Conservation (phyloP, 106 monocot genomes). For the Iris macrosiphon region DNA sequence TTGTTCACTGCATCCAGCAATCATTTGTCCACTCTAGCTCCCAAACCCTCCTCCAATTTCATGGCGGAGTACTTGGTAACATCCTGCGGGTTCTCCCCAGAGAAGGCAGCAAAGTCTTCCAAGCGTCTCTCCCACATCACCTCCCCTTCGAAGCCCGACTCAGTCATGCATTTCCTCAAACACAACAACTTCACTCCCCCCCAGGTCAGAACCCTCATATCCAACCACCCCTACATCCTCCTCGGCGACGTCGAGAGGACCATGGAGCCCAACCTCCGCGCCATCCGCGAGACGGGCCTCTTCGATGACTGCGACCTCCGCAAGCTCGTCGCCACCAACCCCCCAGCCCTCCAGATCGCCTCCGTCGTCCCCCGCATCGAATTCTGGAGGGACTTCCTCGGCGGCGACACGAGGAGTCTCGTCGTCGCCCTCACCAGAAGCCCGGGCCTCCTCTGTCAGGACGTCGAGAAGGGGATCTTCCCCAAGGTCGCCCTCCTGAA, state of each 20-base stretch:
- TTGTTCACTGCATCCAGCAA: neutral
- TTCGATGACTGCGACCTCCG: slow-evolving; percentile 11
- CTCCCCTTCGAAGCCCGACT: slow-evolving; percentile 17
- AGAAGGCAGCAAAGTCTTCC: slow-evolving; percentile 1
- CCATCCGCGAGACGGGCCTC: neutral
- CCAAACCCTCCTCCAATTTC: neutral
- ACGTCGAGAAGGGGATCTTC: neutral
- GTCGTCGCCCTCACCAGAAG: neutral
- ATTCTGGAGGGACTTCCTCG: neutral
- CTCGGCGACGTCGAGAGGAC: neutral
- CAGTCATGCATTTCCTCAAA: slow-evolving; percentile 11
- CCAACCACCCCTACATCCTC: neutral
- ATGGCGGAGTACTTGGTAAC: slow-evolving; percentile 4
- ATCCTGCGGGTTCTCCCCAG: slow-evolving; percentile 20
- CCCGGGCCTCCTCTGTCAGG: neutral
- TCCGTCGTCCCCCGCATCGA: neutral
- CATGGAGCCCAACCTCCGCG: neutral
- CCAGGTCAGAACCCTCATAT: neutral
- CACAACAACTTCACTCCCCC: neutral
- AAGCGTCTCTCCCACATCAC: slow-evolving; percentile 9
- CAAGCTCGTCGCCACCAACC: neutral
- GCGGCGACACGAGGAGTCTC: neutral
- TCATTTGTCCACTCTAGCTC: neutral
- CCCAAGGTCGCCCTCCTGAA: slow-evolving; percentile 11
- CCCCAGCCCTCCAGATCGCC: neutral